Evolutionary conservation across 2,329 filamentous ascomycete species (phyloP), one percentile per base, ranked within the genome.

Genomic region (Epichloe elymi): DNA sequence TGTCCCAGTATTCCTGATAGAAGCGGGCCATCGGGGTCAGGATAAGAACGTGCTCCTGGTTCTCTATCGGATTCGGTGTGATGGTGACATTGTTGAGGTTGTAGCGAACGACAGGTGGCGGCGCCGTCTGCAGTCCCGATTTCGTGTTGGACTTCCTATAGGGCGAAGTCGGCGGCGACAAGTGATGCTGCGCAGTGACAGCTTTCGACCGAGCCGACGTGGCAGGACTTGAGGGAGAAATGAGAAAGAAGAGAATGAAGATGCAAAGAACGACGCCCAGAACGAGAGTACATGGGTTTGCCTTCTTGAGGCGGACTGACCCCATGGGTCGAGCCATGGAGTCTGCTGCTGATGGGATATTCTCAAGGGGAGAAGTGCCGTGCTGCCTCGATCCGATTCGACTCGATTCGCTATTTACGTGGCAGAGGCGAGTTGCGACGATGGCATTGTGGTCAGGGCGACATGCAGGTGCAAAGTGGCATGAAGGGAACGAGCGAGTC

Each of bases 1-100:
- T 98, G 66, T 94, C 85, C 91, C 93, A 98, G 73, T 97, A 98
- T 59, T 79, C 83, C 60, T 86, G 83, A 69, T 96, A 97, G 75
- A 97, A 98, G 55, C 87, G 82, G 35, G 88, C 86, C 70, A 98
- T 83, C 10, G 93, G 93, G 1, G 93, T 96, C 54, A 98, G 78
- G 63, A 98, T 86, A 51, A 98, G 82, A 53, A 98, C 77, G 48
- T 84, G 85, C 72, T 98, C 93, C 57, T 80, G 74, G 64, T 95
- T 93, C 55, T 75, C 79, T 48, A 88, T 73, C 2, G 93, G 88
- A 57, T 86, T 78, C 48, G 76, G 66, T 19, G 90, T 86, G 52
- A 87, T 87, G 42, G 90, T 96, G 59, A 97, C 80, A 69, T 91
- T 90, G 75, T 97, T 97, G 70, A 98, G 84, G 66, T 94, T 82